Evolutionary conservation across 805 yeast genomes (phyloP), one percentile per base, ranked within the genome.

Genomic region (Debaryomyces maramus): DNA sequence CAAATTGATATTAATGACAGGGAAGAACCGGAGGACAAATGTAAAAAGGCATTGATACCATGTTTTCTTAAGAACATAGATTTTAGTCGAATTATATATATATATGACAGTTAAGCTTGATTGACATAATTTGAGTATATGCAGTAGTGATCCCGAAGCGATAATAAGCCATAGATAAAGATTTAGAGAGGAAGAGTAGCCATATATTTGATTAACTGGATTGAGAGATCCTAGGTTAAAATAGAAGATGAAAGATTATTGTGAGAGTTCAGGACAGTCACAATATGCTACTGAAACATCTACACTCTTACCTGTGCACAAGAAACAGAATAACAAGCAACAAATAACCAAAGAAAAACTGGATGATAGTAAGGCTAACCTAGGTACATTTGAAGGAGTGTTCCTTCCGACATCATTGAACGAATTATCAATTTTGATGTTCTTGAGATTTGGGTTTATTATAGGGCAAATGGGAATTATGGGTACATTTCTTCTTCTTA

Each of bases 361-460:
- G 11, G n/a, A 13, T 29, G 28, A 28, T 15, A 32, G 26, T 5
- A 17, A 22, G 8, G 31, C 44, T 7, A 90, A 90, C 53, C 66
- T 90, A 36, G 88, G 83, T 31, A 91, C 97, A 0, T 81, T 83
- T 45, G 83, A 80, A 43, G 98, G 97, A 11, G 97, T 90, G 2
- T 90, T 95, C 55, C 75, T 93, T 11, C 99, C 99, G 8, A 93
- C 98, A 0, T 80, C 96, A 0, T 70, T 93, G 29, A 93, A 93
- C 62, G 97, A 93, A 32, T 71, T 93, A 21, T 89, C 97, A 3
- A 93, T 93, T 53, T 75, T 93, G 60, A 89, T 93, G 96, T 93
- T 91, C 58, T 71, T 93, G 50, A 78, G 99, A 47, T 93, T 93
- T 60, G 99, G 99, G 5, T 93, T 90, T 65, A 84, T 93, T 24